Evolutionary conservation across 371 early-diverging fungal genomes (phyloP), one percentile per base, ranked within the genome.

Genomic region (Paraphysoderma sedebokerense): DNA sequence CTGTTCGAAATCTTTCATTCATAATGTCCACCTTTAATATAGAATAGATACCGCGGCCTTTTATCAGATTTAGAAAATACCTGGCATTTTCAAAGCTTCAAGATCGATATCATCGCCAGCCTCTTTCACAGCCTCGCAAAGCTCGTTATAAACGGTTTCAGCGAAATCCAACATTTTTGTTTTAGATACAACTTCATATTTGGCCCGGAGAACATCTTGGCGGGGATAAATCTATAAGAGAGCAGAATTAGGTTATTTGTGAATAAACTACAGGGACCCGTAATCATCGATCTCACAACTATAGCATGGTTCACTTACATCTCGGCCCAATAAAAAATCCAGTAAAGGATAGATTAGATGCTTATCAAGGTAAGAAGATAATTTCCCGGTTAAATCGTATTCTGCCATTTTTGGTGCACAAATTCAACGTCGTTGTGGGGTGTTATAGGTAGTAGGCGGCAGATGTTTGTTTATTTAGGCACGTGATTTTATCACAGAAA

Each of bases 91-190:
- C 27, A 15, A 12, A 38, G 2, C 23, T 48, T 46, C 27, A 19
- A 1, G 17, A 48, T 49, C 50, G 9, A 51, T 6, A 49, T 5
- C 13, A 22, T n/a, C 12, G 23, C 13, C 26, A 22, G 24, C n/a
- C 26, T 48, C 49, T 41, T 63, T 76, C 81, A 67, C 75, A 13
- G 70, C 68, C 40, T 70, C 67, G 59, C 86, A 66, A 46, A 89
- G 69, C 59, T 82, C 70, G 62, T 80, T 70, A 66, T 87, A 81
- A 39, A 89, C 68, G 49, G 75, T 70, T 52, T 78, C 70, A 38
- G 85, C 76, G 61, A 82, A 86, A 65, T 89, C 91, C 46, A 88
- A 81, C 92, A 92, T 91, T 72, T 85, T 81, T 47, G 92, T 87
- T 58, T 77, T 66, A 41, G 74, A 65, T 38, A 91, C 70, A 29